Evolutionary conservation across 2,329 filamentous ascomycete species (phyloP), one percentile per base, ranked within the genome.

Genomic region (Lachnellula hyalina): DNA sequence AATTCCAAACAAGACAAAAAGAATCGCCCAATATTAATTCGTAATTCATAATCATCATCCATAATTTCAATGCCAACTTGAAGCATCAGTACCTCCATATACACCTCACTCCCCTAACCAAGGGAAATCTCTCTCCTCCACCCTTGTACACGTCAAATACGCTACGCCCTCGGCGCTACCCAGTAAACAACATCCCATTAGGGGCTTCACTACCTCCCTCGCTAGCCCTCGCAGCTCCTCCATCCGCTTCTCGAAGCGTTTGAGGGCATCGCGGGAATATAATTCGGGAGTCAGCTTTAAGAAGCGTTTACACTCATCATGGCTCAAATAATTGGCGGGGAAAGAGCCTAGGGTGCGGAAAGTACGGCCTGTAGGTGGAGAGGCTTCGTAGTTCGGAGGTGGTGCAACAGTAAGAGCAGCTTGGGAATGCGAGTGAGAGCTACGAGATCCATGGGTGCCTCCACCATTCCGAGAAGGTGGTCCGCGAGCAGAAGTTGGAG

Each of bases 291-390:
- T 86, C 21, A 93, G 75, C 70, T 96, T 95, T 51, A 96, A 79
- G 65, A 96, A 96, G 21, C 84, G 83, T 72, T 96, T 96, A 68
- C 93, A 87, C 61, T 96, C 92, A 61, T 96, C 91, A 69, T 93
- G 90, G 1, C 77, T 72, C 5, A 97, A 81, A 67, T 94, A 96
- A 0, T 79, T 77, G 9, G 78, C 71, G 0, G 82, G 75, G 4
- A 75, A 75, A 2, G 81, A 75, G 34, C 90, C 91, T 8, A 96
- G 77, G 2, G 87, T 80, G 42, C 90, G 83, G 71, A 93, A 96
- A 1, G 92, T 82, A 46, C 87, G 83, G 3, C 90, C 90, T 1
- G 83, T 70, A 15, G 82, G 78, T 1, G 83, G 79, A 38, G 84
- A 75, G 2, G 76, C 75, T n/a, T 77, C 74, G 4, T 70, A 52